Conservation (phyloP, 2,329 filamentous ascomycete genomes). For the Metarhizium sp. region DNA sequence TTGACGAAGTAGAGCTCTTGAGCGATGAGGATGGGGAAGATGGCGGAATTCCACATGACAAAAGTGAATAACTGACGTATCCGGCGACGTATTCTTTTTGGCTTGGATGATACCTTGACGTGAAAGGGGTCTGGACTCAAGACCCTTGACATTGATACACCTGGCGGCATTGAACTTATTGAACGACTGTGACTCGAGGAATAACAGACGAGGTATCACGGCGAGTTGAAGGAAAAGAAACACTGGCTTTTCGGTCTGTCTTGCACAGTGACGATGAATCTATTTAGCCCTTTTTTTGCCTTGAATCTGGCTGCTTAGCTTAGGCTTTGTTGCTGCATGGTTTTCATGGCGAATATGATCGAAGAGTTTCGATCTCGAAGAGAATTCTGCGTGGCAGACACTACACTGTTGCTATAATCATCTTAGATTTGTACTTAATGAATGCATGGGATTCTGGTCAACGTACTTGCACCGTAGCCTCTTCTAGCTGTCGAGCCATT, state of each 20-base stretch:
- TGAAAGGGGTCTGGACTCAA: background rate
- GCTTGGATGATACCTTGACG: background rate
- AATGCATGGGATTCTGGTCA: background rate
- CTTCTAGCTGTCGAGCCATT: constrained; percentile 21
- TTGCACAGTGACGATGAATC: background rate
- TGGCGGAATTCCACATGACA: constrained; percentile 20
- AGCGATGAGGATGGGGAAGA: constrained; percentile 58
- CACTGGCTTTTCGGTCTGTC: background rate
- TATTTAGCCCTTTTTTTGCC: constrained; percentile 15
- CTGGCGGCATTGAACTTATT: background rate
- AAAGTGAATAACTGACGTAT: background rate
- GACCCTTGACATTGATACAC: background rate
- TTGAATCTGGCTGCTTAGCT: constrained; percentile 22
- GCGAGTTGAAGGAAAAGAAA: background rate
- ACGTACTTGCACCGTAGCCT: constrained; percentile 2
- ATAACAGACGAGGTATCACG: background rate
- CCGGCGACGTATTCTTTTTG: background rate
- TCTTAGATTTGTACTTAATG: background rate
- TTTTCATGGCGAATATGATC: constrained; percentile 56
- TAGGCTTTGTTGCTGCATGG: constrained; percentile 48
- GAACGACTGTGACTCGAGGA: background rate
- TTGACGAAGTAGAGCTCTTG: constrained; percentile 84
- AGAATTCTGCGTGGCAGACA: constrained; percentile 35
- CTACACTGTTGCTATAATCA: constrained; percentile 28
- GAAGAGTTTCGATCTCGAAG: constrained; percentile 64